phyloP scores from a whole-genome alignment of 164 flowering plant species.

The Santalum album region DNA sequence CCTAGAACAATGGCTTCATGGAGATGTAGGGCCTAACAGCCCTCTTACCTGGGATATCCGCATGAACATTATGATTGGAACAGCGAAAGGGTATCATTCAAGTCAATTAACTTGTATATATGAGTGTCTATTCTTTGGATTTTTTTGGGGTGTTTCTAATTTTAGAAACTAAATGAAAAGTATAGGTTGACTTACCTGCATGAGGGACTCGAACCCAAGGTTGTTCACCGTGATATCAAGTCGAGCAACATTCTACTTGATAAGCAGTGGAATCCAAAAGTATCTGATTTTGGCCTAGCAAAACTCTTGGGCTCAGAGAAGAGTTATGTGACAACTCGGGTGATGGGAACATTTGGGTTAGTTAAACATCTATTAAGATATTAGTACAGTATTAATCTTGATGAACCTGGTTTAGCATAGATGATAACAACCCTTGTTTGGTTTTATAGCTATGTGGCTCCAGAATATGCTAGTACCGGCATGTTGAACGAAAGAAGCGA shows the following conservation, averaged over 20 bases:
- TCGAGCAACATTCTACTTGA: constrained; percentile 84
- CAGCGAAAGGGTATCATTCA: constrained; percentile 70
- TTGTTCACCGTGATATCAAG: constrained; percentile 83
- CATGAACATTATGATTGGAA: constrained; percentile 68
- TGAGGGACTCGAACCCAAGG: constrained; percentile 91
- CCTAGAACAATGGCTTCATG: constrained; percentile 86
- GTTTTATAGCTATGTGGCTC: constrained; percentile 70
- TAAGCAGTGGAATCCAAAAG: constrained; percentile 74
- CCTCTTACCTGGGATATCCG: constrained; percentile 83
- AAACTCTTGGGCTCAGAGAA: constrained; percentile 76
- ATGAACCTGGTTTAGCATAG: background rate
- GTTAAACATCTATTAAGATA: constrained; percentile 7
- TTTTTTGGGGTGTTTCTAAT: no score
- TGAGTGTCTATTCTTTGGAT: no score
- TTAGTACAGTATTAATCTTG: background rate
- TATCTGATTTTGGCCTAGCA: constrained; percentile 86
- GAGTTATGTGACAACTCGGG: constrained; percentile 82
- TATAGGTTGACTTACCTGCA: constrained; percentile 69
- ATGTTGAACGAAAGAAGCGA: constrained; percentile 87
- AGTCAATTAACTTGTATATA: background rate
- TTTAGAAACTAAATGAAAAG: background rate
- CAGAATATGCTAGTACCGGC: constrained; percentile 89
- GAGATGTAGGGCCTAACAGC: constrained; percentile 62
- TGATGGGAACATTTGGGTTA: constrained; percentile 93
- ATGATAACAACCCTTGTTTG: constrained; percentile 8